Base-by-base conservation (phyloP, 495 filamentous ascomycete species). In the Clohesyomyces aquaticus region DNA sequence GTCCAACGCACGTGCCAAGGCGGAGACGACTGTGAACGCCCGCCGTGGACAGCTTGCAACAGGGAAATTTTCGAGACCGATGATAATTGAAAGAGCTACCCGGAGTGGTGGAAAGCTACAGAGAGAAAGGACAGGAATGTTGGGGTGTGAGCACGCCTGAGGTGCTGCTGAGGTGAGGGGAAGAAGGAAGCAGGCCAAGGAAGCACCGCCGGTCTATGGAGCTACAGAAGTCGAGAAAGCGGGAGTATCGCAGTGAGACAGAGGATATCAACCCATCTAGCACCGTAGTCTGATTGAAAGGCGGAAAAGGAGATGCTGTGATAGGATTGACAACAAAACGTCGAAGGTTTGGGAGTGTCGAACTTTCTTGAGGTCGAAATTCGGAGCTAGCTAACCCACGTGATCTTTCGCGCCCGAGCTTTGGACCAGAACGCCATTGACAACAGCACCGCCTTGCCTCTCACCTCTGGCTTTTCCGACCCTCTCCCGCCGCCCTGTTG, bases 151-250 rank as follows among this genome's bases (percentile, higher is more conserved):
- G 18, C 29, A 28, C 42, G 16, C 16, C 16, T 12, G 41, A 52
- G 48, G 47, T 6, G 29, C 35, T 68, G 65, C 52, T 59, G 55
- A 55, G 41, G 55, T 63, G 54, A 64, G 55, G 50, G 58, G 60
- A 60, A 67, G 32, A 52, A 42, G 18, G 52, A 23, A 35, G 55
- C 56, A 35, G 55, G 25, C 23, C 46, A 54, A 3, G 23, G n/a
- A 41, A 42, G 27, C 26, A 41, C 18, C 14, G 41, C 29, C 14
- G 21, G 43, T 23, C 43, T 46, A 53, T 25, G 55, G 16, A 12
- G 51, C 42, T 28, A 21, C n/a, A 50, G 50, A 47, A 41, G 23
- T n/a, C 14, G 42, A 45, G 22, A 53, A n/a, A 48, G 42, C 27
- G 53, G 35, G 25, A 51, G 21, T 21, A 42, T n/a, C n/a, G n/a